Evolutionary conservation across 331 rosid genomes (phyloP).

Genomic region (Ulmus americana): DNA sequence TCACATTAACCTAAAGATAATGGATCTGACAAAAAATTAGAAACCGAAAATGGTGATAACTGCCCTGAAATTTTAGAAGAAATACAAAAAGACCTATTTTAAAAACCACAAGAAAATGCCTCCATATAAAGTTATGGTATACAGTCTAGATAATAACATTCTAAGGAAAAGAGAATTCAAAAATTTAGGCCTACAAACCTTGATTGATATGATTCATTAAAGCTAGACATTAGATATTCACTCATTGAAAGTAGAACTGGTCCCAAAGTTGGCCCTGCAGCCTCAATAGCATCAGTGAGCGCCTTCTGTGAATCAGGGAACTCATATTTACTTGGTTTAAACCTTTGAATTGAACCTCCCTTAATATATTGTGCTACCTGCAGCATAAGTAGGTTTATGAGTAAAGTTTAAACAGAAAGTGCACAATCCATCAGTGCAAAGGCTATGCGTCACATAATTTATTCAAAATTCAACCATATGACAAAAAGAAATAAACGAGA

Average conservation of each 20-base stretch:
- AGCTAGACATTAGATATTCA: constrained; percentile 95
- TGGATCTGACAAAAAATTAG: background rate
- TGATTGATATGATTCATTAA: constrained; percentile 92
- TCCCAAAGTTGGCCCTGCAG: constrained; percentile 82
- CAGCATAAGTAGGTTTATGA: constrained; percentile 24
- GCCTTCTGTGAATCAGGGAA: constrained; percentile 76
- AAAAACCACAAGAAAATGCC: background rate
- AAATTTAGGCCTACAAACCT: constrained; percentile 48
- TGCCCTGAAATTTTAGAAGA: background rate
- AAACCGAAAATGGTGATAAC: background rate
- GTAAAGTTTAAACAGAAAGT: constrained; percentile 9
- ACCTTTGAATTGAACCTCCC: constrained; percentile 82
- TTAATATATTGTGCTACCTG: constrained; percentile 61
- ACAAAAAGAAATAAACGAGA: background rate
- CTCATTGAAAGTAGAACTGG: constrained; percentile 83
- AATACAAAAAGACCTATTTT: background rate
- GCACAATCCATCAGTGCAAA: constrained; percentile 1
- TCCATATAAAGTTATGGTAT: background rate
- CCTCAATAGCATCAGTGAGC: constrained; percentile 67
- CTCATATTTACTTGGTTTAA: constrained; percentile 51
- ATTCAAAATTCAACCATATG: background rate
- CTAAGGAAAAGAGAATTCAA: constrained; percentile 1
- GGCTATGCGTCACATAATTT: background rate
- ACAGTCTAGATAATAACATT: background rate
- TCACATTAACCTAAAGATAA: background rate